phyloP scores from a whole-genome alignment of 805 yeast genomes.

The Sugiyamaella mastotermitis region DNA sequence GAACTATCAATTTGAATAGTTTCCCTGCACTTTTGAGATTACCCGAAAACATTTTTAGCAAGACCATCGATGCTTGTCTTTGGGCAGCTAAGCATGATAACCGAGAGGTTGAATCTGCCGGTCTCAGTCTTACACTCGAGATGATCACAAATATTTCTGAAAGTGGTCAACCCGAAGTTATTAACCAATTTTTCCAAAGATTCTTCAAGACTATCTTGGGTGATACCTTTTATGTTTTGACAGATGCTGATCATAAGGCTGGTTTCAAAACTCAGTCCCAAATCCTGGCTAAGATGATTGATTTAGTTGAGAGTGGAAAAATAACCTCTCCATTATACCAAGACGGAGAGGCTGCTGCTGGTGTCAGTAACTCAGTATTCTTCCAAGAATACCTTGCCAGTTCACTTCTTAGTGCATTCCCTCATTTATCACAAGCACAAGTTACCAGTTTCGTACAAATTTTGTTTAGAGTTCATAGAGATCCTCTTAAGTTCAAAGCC shows the following conservation, averaged over 20 bases:
- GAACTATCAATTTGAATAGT: constrained; percentile 78
- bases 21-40: constrained; percentile 82
- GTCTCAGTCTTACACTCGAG: constrained; percentile 77
- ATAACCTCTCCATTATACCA: constrained; percentile 74
- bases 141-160: constrained; percentile 78
- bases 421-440: constrained; percentile 80
- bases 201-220: constrained; percentile 84
- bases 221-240: constrained; percentile 87
- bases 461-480: constrained; percentile 61
- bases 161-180: constrained; percentile 54
- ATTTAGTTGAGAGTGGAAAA: constrained; percentile 69
- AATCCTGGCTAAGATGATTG: constrained; percentile 75
- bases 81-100: constrained; percentile 99
- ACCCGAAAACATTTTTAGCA: constrained; percentile 87
- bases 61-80: constrained; percentile 85
- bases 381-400: constrained; percentile 76
- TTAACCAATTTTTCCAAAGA: constrained; percentile 80
- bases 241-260: constrained; percentile 96
- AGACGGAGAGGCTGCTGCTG: constrained; percentile 75
- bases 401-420: constrained; percentile 84
- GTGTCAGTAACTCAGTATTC: constrained; percentile 74
- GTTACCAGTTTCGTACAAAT: constrained; percentile 75
- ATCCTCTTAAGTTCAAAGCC: constrained; percentile 69
- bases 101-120: constrained; percentile 92
- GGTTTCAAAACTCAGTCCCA: constrained; percentile 88